Conservation (phyloP, 169 alveolate species). For the Eimeria falciformis region DNA sequence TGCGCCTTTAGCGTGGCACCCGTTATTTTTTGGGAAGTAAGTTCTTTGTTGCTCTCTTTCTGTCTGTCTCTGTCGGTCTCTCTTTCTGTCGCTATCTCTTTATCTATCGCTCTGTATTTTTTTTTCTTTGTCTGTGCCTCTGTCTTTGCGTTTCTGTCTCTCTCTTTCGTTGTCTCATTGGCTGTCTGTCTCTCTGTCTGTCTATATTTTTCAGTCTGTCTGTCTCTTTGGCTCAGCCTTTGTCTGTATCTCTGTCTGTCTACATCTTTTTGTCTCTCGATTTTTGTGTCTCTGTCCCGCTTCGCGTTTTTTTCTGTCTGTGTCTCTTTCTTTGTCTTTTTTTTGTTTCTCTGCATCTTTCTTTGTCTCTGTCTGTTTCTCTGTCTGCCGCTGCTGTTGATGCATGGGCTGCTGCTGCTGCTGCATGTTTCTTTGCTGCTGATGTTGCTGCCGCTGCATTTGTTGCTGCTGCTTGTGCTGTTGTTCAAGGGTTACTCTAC, state of each 20-base stretch:
- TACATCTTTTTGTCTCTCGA: neutral
- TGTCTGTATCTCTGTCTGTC: neutral
- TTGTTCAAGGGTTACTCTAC: constrained; percentile 55
- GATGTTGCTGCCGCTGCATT: neutral
- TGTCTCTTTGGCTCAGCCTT: neutral
- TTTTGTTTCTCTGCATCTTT: no score
- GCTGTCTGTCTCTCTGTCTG: neutral
- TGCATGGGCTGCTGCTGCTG: neutral
- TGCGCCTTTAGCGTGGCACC: constrained; percentile 63
- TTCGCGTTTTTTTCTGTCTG: neutral
- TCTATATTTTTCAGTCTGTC: neutral
- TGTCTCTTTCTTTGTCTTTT: no score
- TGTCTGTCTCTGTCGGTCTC: neutral
- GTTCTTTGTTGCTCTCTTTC: neutral
- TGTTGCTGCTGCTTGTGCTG: neutral
- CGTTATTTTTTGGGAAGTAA: constrained; percentile 73
- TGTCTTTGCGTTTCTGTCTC: neutral
- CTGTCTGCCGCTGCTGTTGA: constrained; percentile 13
- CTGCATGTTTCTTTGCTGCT: neutral
- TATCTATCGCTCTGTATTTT: neutral
- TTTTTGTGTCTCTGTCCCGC: neutral
- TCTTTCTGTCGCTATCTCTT: neutral
- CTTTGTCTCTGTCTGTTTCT: neutral
- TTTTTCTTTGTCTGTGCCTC: neutral
- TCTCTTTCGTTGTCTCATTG: neutral